phyloP scores from a whole-genome alignment of 768 basidiomycete genomes.

The Sistotremastrum suecicum region DNA sequence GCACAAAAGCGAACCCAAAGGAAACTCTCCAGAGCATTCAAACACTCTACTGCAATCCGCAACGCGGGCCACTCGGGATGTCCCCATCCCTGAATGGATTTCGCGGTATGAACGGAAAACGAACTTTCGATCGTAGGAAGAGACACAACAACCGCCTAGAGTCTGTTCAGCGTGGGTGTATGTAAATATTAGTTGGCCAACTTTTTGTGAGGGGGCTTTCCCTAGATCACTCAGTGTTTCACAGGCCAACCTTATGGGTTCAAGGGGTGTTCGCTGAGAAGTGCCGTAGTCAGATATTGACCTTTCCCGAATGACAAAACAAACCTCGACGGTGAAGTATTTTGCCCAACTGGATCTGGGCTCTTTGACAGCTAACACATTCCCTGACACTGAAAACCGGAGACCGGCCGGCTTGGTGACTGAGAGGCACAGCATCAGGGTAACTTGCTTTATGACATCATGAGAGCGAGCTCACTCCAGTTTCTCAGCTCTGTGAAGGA shows the following conservation, averaged over 20 bases:
- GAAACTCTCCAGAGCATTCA: constrained; percentile 90
- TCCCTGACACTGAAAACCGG: constrained; percentile 84
- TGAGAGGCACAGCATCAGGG: constrained; percentile 16
- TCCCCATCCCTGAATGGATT: constrained; percentile 64
- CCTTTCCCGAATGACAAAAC: background rate
- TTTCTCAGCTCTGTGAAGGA: constrained; percentile 65
- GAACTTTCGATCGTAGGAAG: constrained; percentile 92
- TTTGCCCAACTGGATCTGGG: constrained; percentile 66
- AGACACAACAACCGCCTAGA: constrained; percentile 70
- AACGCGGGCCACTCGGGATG: constrained; percentile 80
- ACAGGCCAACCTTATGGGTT: constrained; percentile 49
- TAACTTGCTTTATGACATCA: background rate
- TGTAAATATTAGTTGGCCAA: constrained; percentile 15
- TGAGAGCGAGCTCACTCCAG: constrained; percentile 32
- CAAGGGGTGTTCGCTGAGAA: constrained; percentile 37
- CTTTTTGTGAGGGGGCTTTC: constrained; percentile 56
- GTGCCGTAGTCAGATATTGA: background rate
- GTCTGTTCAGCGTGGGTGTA: constrained; percentile 3
- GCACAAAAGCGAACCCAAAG: constrained; percentile 53
- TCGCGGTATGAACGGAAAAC: constrained; percentile 65
- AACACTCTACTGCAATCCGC: constrained; percentile 67
- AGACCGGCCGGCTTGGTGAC: constrained; percentile 74
- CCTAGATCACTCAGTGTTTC: constrained; percentile 69
- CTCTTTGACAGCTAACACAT: constrained; percentile 51
- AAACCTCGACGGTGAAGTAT: constrained; percentile 33